Evolutionary conservation across 1,284 basidiomycete species (phyloP).

Genomic region (Rhodotorula sp.): DNA sequence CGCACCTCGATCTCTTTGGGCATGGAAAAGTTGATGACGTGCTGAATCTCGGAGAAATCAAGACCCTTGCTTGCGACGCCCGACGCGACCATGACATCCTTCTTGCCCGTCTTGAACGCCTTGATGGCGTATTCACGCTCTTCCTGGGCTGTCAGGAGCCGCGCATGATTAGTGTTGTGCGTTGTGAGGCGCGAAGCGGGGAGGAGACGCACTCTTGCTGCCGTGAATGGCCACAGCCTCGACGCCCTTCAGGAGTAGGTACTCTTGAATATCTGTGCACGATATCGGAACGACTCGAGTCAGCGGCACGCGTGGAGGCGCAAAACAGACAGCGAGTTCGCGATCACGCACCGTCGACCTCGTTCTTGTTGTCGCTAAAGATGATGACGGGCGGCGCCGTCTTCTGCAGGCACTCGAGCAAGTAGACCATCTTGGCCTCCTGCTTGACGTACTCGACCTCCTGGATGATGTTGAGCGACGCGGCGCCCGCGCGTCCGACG

Average conservation of each 20-base stretch:
- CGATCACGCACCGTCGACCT: constrained; percentile 77
- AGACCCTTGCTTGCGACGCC: constrained; percentile 96
- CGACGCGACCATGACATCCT: constrained; percentile 99
- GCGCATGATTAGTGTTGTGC: not conserved
- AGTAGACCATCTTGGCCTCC: constrained; percentile 98
- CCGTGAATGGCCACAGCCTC: constrained; percentile 99
- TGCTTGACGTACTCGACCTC: constrained; percentile 99
- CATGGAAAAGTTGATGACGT: constrained; percentile 98
- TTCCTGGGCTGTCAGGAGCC: constrained; percentile 73
- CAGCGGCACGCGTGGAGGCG: too few relatives aligned
- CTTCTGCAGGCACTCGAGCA: constrained; percentile 96
- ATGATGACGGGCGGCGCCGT: constrained; percentile 97
- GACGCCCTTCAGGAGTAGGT: constrained; percentile 91
- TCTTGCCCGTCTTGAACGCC: constrained; percentile 92
- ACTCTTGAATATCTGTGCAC: constrained; percentile 88
- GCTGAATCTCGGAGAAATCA: constrained; percentile 97
- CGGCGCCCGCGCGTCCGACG: constrained; percentile 95
- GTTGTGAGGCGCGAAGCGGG: not conserved
- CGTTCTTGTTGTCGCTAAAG: constrained; percentile 99
- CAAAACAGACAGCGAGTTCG: not conserved
- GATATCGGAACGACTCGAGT: not conserved
- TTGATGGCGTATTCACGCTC: constrained; percentile 98
- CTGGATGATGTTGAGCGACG: constrained; percentile 93
- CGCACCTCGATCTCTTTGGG: constrained; percentile 84
- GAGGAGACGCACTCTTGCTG: constrained; percentile 71